Conservation (phyloP, 2,329 filamentous ascomycete genomes). For the Nothomitra cinnamomea region DNA sequence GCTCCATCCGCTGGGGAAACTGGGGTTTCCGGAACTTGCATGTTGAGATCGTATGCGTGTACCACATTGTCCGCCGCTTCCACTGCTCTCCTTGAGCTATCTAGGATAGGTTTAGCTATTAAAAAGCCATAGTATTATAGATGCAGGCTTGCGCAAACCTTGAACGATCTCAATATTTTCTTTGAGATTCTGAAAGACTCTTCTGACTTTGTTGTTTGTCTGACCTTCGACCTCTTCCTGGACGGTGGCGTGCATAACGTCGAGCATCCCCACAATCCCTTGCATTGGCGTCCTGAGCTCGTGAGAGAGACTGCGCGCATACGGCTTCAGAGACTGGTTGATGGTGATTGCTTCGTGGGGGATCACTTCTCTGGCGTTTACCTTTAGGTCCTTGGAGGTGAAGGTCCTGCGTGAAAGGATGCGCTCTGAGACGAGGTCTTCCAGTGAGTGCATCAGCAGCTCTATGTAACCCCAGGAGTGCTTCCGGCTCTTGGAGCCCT, state of each 20-base stretch:
- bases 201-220: constrained; percentile 30
- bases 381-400: constrained; percentile 13
- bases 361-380: constrained; percentile 25
- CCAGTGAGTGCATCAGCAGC: constrained; percentile 49
- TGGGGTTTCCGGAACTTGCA: constrained; percentile 52
- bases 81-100: constrained; percentile 53
- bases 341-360: constrained; percentile 38
- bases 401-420: constrained; percentile 37
- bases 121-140: constrained; percentile 5
- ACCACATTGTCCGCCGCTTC: constrained; percentile 63
- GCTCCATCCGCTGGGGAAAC: constrained; percentile 20
- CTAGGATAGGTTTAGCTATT: constrained; percentile 23
- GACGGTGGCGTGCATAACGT: constrained; percentile 59
- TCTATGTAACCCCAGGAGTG: constrained; percentile 51
- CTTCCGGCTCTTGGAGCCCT: constrained; percentile 37
- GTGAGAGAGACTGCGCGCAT: constrained; percentile 55
- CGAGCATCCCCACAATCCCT: constrained; percentile 58
- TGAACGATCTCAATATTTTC: constrained; percentile 56
- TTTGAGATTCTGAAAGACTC: constrained; percentile 44
- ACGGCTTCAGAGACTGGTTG: constrained; percentile 50
- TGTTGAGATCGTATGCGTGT: constrained; percentile 58
- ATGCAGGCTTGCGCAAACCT: constrained; percentile 24
- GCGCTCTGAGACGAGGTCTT: constrained; percentile 45
- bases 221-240: constrained; percentile 44
- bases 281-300: constrained; percentile 60